Conservation (phyloP, 2,329 filamentous ascomycete genomes). For the Trichoderma endophyticum region DNA sequence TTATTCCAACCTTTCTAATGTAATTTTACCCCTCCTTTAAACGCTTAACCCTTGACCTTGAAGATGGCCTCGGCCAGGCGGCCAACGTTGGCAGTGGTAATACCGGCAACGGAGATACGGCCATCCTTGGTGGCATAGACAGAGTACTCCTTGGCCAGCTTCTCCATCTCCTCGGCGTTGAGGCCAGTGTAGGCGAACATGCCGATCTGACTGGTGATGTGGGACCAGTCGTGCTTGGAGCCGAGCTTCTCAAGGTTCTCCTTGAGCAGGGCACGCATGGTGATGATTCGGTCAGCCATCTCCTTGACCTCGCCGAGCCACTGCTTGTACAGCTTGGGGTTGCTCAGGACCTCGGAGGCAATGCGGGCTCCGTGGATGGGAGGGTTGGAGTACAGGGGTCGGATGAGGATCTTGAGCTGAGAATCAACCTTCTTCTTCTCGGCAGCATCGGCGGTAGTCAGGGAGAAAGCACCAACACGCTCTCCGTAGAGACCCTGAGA, state of each 20-base stretch:
- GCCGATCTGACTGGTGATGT: slow-evolving; percentile 98
- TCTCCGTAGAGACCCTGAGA: slow-evolving; percentile 89
- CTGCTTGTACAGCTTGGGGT: slow-evolving; percentile 79
- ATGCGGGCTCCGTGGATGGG: slow-evolving; percentile 95
- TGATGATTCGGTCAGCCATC: slow-evolving; percentile 99
- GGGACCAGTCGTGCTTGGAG: slow-evolving; percentile 96
- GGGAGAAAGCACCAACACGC: slow-evolving; percentile 93
- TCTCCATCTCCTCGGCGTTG: slow-evolving; percentile 85
- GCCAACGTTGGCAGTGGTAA: slow-evolving; percentile 75
- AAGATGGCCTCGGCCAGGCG: slow-evolving; percentile 80
- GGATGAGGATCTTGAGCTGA: slow-evolving; percentile 97
- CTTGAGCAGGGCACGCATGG: slow-evolving; percentile 92
- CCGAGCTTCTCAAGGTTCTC: slow-evolving; percentile 92
- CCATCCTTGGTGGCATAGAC: slow-evolving; percentile 96
- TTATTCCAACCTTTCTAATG: not conserved
- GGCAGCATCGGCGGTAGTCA: slow-evolving; percentile 78
- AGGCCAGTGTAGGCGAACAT: slow-evolving; percentile 99
- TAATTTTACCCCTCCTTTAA: not conserved
- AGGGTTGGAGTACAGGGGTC: slow-evolving; percentile 97
- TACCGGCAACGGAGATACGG: slow-evolving; percentile 80
- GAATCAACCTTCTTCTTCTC: slow-evolving; percentile 96
- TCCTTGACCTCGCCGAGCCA: slow-evolving; percentile 96
- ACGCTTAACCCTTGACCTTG: slow-evolving; percentile 68
- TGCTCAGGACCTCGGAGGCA: slow-evolving; percentile 87
- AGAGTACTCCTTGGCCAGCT: slow-evolving; percentile 88